Conservation (phyloP, 108 stramenopile species). For the Licmophora abbreviata region DNA sequence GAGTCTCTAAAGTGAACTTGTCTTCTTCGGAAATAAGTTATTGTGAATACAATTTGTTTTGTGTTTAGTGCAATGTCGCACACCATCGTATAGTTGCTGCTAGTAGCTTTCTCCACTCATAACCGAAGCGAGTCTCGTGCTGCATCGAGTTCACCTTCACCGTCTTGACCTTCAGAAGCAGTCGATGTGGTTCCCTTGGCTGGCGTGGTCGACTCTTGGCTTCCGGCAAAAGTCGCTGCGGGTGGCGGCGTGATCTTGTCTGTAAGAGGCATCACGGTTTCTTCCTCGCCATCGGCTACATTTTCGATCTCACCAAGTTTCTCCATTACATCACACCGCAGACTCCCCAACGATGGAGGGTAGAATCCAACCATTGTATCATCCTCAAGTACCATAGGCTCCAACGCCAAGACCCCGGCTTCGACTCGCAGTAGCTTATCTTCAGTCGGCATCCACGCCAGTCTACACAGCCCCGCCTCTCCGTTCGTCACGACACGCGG, state of each 20-base stretch:
- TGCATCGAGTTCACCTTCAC: slow-evolving; percentile 12
- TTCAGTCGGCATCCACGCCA: slow-evolving; percentile 78
- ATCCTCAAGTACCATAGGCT: slow-evolving; percentile 59
- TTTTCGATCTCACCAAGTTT: slow-evolving; percentile 69
- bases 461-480: slow-evolving; percentile 46
- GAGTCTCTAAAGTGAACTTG: not conserved
- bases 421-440: slow-evolving; percentile 67
- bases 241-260: too few species aligned
- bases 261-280: not conserved
- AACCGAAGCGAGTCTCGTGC: slow-evolving; percentile 16
- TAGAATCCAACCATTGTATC: slow-evolving; percentile 66
- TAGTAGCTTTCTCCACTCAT: slow-evolving; percentile 2
- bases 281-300: slow-evolving; percentile 2
- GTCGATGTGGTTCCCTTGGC: not conserved
- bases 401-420: slow-evolving; percentile 69
- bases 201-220: too few species aligned
- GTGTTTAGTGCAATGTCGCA: not conserved
- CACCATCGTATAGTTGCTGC: not conserved
- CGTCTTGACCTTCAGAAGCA: not conserved
- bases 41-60: not conserved
- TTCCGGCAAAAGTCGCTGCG: too few species aligned
- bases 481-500: slow-evolving; percentile 57
- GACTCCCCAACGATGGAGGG: slow-evolving; percentile 66
- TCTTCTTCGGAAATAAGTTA: not conserved
- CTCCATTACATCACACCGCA: slow-evolving; percentile 68